Evolutionary conservation across 108 stramenopile species (phyloP).

Genomic region (Pseudonitzschia multistriata): DNA sequence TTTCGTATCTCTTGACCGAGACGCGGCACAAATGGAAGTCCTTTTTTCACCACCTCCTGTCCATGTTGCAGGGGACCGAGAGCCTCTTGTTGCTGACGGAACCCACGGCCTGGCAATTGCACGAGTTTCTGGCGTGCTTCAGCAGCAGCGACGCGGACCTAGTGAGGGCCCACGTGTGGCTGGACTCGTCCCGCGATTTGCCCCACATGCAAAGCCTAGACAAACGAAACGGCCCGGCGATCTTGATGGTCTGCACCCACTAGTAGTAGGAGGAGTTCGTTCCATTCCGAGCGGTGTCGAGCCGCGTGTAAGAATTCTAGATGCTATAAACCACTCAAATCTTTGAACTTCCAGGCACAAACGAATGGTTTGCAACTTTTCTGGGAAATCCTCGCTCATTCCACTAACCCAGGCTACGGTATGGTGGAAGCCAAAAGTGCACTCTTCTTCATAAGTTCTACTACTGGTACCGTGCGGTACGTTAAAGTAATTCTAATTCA

Average conservation of each 20-base stretch:
- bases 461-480: too few relatives aligned
- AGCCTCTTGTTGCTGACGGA: slow-evolving; percentile 69
- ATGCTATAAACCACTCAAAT: too few relatives aligned
- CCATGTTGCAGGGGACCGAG: slow-evolving; percentile 27
- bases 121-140: slow-evolving; percentile 39
- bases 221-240: slow-evolving; percentile 61
- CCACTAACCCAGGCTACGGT: too few relatives aligned
- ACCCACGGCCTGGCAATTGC: slow-evolving; percentile 77
- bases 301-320: neutral
- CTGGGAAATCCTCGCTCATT: too few relatives aligned
- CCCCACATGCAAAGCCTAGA: slow-evolving; percentile 57
- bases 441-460: too few relatives aligned
- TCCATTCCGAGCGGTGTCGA: too few relatives aligned
- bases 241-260: slow-evolving; percentile 36
- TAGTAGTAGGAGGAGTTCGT: too few relatives aligned
- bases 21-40: slow-evolving; percentile 58
- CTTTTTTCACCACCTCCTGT: slow-evolving; percentile 47
- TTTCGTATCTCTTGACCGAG: slow-evolving; percentile 74
- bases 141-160: slow-evolving; percentile 27
- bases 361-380: too few relatives aligned
- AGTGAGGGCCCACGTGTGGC: slow-evolving; percentile 40
- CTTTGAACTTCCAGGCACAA: too few relatives aligned
- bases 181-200: slow-evolving; percentile 73
- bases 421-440: too few relatives aligned
- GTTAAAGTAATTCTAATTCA: too few relatives aligned